Evolutionary conservation across 2,329 filamentous ascomycete genomes (phyloP), one percentile per base, ranked within the genome.

Genomic region (Metarhizium album): DNA sequence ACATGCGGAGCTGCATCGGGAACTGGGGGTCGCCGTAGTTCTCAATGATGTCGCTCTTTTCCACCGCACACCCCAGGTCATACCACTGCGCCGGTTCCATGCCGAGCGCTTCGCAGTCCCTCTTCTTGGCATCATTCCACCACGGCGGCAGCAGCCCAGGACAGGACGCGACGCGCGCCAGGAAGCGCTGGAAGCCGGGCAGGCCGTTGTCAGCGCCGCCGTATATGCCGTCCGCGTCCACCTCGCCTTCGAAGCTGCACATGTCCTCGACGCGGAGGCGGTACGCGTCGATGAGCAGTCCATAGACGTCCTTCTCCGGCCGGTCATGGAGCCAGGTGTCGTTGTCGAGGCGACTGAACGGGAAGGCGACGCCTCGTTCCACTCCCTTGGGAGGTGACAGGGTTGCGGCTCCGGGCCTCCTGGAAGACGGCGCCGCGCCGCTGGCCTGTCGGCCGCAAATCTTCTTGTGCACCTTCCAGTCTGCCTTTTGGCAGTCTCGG

Each of bases 401-500:
- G 3, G 45, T 31, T 2, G 35, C 20, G 24, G 35, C 14, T 11
- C 48, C 33, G 31, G 14, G 46, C 9, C 2, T 20, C 24, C 8
- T 11, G 14, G 23, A 4, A 18, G 37, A 22, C 2, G 46, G 24
- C 45, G 51, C 13, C 20, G 23, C 14, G 13, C 42, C 27, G 7
- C 48, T 37, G n/a, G 42, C 43, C 53, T 59, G 53, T 53, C 59
- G 63, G 45, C 55, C 58, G 60, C 74, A 78, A 8, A 59, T 53
- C 52, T 68, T 69, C 57, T 74, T 74, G 60, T 80, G 75, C 2
- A 16, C 24, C 55, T 74, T 74, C 73, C 72, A 80, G 58, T 79
- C 67, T 2, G 61, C 58, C 54, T 72, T 74, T 59, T 79, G 72
- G 62, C 76, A 80, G 35, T 71, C 68, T 23, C 65, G 65, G 42